These are phyloP conservation scores for Quercus berberidifolia DNA, from an alignment of 306 rosid species.

Conservation along the genomic window DNA sequence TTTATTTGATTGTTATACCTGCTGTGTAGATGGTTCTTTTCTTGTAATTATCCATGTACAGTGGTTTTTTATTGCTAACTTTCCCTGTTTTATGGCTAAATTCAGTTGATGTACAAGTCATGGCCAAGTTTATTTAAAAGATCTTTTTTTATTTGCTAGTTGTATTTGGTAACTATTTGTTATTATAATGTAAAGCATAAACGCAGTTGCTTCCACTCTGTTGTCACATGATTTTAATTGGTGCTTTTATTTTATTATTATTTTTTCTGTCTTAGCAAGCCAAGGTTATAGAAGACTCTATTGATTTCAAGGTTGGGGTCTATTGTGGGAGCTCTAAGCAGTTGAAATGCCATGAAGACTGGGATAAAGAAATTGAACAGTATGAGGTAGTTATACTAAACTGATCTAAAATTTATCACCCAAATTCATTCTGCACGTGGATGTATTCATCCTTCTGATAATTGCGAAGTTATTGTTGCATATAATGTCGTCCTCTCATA, in stretches of 20 bases:
- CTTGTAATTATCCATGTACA: neutral
- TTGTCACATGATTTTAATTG: constrained; percentile 11
- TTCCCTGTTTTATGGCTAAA: constrained; percentile 7
- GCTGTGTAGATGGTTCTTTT: constrained; percentile 7
- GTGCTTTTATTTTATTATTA: neutral
- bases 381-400: constrained; percentile 56
- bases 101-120: neutral
- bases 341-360: constrained; percentile 49
- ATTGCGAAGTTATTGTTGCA: neutral
- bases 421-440: neutral
- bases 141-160: constrained; percentile 5
- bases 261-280: constrained; percentile 65
- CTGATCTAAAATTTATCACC: constrained; percentile 10
- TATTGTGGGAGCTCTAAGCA: constrained; percentile 64
- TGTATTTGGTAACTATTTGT: constrained; percentile 1
- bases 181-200: neutral
- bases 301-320: constrained; percentile 68
- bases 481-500: neutral
- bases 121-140: neutral
- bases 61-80: neutral
- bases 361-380: constrained; percentile 69
- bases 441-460: neutral
- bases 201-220: neutral
- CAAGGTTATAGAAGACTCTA: constrained; percentile 64
- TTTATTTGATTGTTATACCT: constrained; percentile 10